These are phyloP conservation scores for Staphylotrichum longicolle DNA, from an alignment of 495 filamentous ascomycete species.

Conservation along the genomic window DNA sequence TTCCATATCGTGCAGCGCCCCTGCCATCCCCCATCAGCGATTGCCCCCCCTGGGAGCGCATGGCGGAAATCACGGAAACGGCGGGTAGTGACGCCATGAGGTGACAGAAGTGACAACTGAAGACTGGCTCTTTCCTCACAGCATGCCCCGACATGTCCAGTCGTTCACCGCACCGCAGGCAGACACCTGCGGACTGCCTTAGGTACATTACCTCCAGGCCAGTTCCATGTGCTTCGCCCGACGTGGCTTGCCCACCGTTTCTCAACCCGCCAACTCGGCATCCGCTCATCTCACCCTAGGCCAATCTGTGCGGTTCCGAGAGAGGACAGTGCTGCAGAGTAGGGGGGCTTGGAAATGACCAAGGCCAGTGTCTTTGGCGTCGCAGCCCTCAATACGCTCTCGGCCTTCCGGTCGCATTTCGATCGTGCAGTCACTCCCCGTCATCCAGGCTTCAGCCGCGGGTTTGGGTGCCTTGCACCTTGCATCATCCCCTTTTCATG, in stretches of 20 bases:
- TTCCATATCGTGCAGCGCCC: too few species aligned
- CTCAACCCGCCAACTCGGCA: neutral
- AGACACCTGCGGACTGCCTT: too few species aligned
- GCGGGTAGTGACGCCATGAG: too few species aligned
- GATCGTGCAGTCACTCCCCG: neutral
- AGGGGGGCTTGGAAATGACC: neutral
- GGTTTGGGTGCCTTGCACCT: slow-evolving; percentile 4
- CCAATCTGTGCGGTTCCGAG: slow-evolving; percentile 4
- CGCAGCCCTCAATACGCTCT: neutral
- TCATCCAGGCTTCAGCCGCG: neutral
- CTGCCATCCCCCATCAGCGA: too few species aligned
- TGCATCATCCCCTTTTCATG: neutral
- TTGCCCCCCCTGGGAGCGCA: too few species aligned
- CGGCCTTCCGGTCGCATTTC: neutral
- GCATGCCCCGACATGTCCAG: too few species aligned
- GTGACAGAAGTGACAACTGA: too few species aligned
- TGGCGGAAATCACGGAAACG: too few species aligned
- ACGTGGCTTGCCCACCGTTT: slow-evolving; percentile 2
- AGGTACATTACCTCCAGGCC: neutral
- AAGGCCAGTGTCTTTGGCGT: neutral
- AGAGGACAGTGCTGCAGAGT: neutral
- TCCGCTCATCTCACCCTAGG: neutral
- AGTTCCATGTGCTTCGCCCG: slow-evolving; percentile 11
- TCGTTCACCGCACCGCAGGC: too few species aligned
- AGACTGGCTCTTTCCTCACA: too few species aligned